These are phyloP conservation scores for Eucalyptus decipiens DNA, from an alignment of 345 rosid species.

Conservation along the genomic window DNA sequence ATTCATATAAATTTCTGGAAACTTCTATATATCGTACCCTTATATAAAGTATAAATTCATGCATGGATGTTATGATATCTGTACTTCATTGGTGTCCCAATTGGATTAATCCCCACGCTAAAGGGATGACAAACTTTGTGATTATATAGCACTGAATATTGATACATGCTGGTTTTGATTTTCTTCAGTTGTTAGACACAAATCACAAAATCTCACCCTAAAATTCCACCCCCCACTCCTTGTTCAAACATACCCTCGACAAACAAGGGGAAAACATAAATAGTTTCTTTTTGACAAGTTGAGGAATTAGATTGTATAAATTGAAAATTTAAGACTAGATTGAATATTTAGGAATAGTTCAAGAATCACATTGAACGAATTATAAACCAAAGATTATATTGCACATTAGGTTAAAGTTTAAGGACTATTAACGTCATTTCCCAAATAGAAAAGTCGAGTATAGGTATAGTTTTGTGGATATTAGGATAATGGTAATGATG, in stretches of 20 bases:
- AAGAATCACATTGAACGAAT: rapidly evolving
- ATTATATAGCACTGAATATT: neutral
- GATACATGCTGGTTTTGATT: neutral
- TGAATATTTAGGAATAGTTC: too few species aligned
- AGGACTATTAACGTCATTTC: too few species aligned
- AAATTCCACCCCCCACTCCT: neutral
- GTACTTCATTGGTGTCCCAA: neutral
- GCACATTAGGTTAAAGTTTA: too few species aligned
- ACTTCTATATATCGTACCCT: neutral
- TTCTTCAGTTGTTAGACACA: neutral
- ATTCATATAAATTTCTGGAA: neutral
- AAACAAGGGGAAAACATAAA: neutral
- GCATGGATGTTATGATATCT: neutral
- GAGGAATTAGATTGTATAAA: neutral
- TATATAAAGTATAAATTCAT: neutral
- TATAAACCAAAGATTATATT: too few species aligned
- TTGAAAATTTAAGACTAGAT: too few species aligned
- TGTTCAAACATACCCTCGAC: neutral
- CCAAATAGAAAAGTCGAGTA: too few species aligned
- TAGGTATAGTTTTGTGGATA: neutral
- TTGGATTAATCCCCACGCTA: neutral
- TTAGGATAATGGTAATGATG: neutral
- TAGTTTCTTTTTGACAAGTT: neutral
- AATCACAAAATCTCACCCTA: neutral
- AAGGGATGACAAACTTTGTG: neutral